Evolutionary conservation across 164 flowering plant genomes (phyloP), one percentile per base, ranked within the genome.

Genomic region (Vitis rotundifolia): DNA sequence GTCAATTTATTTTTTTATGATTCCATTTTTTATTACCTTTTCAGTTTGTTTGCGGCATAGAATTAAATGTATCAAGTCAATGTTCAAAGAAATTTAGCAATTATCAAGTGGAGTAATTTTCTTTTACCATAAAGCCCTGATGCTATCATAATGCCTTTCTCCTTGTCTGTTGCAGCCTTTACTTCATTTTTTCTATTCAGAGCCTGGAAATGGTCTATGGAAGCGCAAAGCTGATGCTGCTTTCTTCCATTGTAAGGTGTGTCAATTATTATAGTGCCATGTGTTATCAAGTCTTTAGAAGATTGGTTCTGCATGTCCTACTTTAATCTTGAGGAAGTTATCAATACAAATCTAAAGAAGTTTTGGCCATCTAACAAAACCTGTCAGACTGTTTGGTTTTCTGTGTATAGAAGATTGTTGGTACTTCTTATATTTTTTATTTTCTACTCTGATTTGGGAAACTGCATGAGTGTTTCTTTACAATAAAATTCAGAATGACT

Each of bases 161-260:
- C 26, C 19, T 66, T 47, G 11, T 50, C n/a, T 75, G 15, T 22
- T 82, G 77, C 90, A 95, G 99, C 98, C 99, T 75, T 67, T 91
- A 71, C 84, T 93, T 59, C 73, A 82, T 63, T 68, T 95, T 66
- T 95, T 96, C 77, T 83, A 89, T 70, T 77, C 91, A 6, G 92
- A 86, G 79, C 97, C 95, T 54, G 89, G 97, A 63, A 91, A 90
- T 84, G 84, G 85, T 70, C 61, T 84, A 68, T 96, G 97, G 97
- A 96, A 91, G 79, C 93, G 98, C 73, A 89, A 84, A 76, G 97
- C 88, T 51, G 99, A 93, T 76, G 78, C 89, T 68, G 97, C 98
- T 68, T 81, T 93, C 37, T 78, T 56, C 48, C 73, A 77, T 54
- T 89, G 97, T 89, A 85, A 60, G 87, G 99, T 96, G 89, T 67